These are phyloP conservation scores for Melaleuca quinquenervia DNA, from an alignment of 345 rosid genomes.

Conservation along the genomic window DNA sequence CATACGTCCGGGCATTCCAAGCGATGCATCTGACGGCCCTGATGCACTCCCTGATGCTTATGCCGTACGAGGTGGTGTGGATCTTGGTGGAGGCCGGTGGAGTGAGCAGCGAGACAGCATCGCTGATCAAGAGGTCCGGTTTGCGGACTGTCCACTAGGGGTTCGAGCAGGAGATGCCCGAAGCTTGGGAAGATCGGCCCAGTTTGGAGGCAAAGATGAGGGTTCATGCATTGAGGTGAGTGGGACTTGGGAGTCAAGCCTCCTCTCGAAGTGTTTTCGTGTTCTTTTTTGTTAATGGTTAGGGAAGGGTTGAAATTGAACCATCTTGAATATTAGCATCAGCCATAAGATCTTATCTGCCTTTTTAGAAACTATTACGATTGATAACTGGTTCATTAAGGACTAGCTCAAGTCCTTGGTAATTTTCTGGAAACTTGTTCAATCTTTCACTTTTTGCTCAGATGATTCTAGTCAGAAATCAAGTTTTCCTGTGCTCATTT, in stretches of 20 bases:
- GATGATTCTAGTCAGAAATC: not conserved
- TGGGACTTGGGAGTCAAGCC: not conserved
- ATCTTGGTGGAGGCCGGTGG: slow-evolving; percentile 92
- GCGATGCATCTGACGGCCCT: slow-evolving; percentile 80
- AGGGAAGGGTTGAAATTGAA: not conserved
- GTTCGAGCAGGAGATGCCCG: slow-evolving; percentile 53
- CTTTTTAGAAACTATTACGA: not conserved
- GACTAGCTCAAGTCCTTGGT: not conserved
- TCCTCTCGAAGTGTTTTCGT: not conserved
- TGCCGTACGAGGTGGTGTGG: slow-evolving; percentile 80
- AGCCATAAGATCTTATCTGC: not conserved
- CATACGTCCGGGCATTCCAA: slow-evolving; percentile 88
- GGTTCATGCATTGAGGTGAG: slow-evolving; percentile 65
- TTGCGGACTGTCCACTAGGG: slow-evolving; percentile 54
- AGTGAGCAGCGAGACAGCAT: slow-evolving; percentile 61
- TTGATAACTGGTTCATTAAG: not conserved
- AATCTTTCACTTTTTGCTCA: not conserved
- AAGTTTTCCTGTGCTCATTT: not conserved
- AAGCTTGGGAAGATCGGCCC: slow-evolving; percentile 60
- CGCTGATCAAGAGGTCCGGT: slow-evolving; percentile 47
- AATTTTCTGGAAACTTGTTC: not conserved
- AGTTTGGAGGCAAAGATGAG: slow-evolving; percentile 76
- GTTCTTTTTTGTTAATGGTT: not conserved
- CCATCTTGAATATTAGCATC: not conserved
- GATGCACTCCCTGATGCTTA: slow-evolving; percentile 84